phyloP scores from a whole-genome alignment of 192 early-diverging fungal genomes.

The Coemansia nantahalensis region DNA sequence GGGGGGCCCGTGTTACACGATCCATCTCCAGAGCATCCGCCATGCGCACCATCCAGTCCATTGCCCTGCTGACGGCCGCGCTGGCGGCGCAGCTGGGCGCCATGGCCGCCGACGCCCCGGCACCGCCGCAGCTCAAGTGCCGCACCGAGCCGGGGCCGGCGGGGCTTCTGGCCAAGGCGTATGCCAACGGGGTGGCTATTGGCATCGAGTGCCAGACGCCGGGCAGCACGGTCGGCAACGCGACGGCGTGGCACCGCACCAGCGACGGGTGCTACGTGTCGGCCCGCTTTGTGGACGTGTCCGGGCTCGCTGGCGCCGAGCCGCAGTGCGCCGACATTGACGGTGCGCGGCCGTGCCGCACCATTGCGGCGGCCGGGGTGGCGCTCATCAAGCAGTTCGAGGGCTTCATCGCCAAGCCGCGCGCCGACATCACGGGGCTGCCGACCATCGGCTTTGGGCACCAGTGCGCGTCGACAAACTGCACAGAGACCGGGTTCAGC shows the following conservation, averaged over 20 bases:
- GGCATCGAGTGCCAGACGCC: slow-evolving; percentile 12
- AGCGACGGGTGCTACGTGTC: slow-evolving; percentile 17
- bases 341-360: slow-evolving; percentile 1
- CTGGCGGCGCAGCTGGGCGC: not conserved
- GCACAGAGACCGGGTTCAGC: not conserved
- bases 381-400: slow-evolving; percentile 12
- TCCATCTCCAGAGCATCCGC: too few species aligned
- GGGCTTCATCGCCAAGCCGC: slow-evolving; percentile 13
- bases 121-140: slow-evolving; percentile 8
- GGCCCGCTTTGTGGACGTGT: not conserved
- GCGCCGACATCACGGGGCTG: slow-evolving; percentile 14
- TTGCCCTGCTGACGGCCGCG: not conserved
- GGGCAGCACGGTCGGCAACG: not conserved
- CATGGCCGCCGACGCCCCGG: too few species aligned
- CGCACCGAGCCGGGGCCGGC: slow-evolving; percentile 7
- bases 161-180: slow-evolving; percentile 6
- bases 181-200: slow-evolving; percentile 4
- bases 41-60: too few species aligned
- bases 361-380: slow-evolving; percentile 9
- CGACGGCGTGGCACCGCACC: slow-evolving; percentile 14
- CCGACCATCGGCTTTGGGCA: slow-evolving; percentile 32
- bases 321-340: slow-evolving; percentile 10
- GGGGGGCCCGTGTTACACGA: too few species aligned
- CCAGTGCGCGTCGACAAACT: slow-evolving; percentile 8
- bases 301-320: not conserved